Conservation (phyloP, 352 stramenopile species). For the Globisporangium acanthophoron region DNA sequence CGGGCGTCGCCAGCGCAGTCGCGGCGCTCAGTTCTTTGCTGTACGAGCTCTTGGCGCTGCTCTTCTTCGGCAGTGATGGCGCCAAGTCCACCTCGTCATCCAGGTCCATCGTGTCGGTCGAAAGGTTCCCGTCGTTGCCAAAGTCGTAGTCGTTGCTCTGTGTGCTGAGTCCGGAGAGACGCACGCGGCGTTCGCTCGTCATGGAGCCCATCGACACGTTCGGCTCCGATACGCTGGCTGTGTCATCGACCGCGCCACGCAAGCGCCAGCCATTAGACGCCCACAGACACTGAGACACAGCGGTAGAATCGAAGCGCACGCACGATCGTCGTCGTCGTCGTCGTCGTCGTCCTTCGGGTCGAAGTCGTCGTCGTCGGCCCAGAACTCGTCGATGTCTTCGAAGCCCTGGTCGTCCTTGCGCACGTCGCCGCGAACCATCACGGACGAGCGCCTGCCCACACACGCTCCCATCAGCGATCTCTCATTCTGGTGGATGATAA, state of each 20-base stretch:
- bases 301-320: background rate
- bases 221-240: conserved; percentile 34
- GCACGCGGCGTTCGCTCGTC: conserved; percentile 42
- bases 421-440: conserved; percentile 58
- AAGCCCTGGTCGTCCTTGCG: conserved; percentile 77
- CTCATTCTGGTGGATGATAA: background rate
- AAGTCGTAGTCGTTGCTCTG: conserved; percentile 25
- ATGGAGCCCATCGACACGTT: conserved; percentile 43
- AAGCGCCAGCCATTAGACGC: background rate
- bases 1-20: background rate
- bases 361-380: conserved; percentile 46
- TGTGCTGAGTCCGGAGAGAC: conserved; percentile 29
- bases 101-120: conserved; percentile 19
- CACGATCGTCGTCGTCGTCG: conserved; percentile 34
- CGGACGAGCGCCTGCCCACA: conserved; percentile 34
- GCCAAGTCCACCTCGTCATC: conserved; percentile 8
- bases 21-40: background rate
- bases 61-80: background rate
- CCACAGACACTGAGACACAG: background rate
- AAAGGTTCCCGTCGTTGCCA: conserved; percentile 12
- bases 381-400: conserved; percentile 87
- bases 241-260: background rate
- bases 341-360: conserved; percentile 22
- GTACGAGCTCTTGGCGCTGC: background rate
- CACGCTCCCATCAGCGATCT: background rate